Base-by-base conservation (phyloP, 768 basidiomycete genomes). In the Psilocybe subaeruginosa region DNA sequence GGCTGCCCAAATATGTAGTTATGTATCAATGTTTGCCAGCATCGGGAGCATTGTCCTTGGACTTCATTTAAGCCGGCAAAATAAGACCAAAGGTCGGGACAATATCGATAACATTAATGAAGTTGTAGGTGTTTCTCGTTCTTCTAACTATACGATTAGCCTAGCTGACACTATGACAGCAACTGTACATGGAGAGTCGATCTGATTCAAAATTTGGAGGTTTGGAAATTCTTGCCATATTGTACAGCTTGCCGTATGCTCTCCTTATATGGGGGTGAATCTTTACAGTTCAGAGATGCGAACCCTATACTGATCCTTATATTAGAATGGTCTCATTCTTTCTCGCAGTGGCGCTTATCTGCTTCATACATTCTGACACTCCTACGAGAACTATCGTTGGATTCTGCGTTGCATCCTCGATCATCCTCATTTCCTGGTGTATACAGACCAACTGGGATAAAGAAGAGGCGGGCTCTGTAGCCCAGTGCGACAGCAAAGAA, bases 21-120 rank as follows among this genome's bases (percentile, higher is more conserved):
- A 83, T 50, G 58, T 81, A 7, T 86, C 85, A 0, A 77, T 82
- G 48, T 64, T 81, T 0, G 69, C 76, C 3, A 84, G 81, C 59
- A 71, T 84, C 8, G 84, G 83, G 5, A 77, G 79, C 53, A 82
- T 83, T 58, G 73, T 84, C 14, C 63, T 81, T 4, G 80, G 81
- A 3, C 72, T 85, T 27, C 66, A 84, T 8, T 77, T 85, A 6
- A 69, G 81, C 46, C 75, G 83, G 8, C 78, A 82, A 56, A 77
- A 78, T 59, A 73, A 77, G 41, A 73, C 74, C 2, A 78, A 79
- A 64, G 73, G 69, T 43, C 68, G 66, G 41, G 69, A 76, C n/a
- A 73, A 70, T 41, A 71, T 75, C 8, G 69, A 76, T 17, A 73
- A 70, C 43, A 71, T 75, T 8, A 60, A 71, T 1, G 78, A 80